Base-by-base conservation (phyloP, 176 grass and related monocot species). In the Saccharum officinarum region DNA sequence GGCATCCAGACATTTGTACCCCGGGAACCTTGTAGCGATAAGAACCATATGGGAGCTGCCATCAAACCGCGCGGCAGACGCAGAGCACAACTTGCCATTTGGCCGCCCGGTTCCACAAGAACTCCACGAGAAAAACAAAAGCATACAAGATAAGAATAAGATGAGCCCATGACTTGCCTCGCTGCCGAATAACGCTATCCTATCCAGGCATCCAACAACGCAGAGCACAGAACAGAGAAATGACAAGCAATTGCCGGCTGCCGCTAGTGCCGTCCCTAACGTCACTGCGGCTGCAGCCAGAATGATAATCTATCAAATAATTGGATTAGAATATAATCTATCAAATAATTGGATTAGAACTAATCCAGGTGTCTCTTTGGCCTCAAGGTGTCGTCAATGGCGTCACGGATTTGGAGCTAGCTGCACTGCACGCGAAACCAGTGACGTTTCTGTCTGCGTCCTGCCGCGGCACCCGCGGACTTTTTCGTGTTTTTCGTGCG, bases 241-340 rank as follows among this genome's bases (percentile, higher is more conserved):
- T 69, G 80, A 90, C 89, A 69, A 87, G 60, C 75, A 39, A 16
- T 55, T 67, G 38, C 88, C 74, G 57, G 45, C 49, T 71, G 36
- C 88, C 74, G 22, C 34, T 36, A 36, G 28, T 79, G 88, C 88
- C 80, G 79, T 31, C 84, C 88, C 26, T 46, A 18, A 39, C 88
- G 73, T 86, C 79, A 83, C 28, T 28, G 28, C 28, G 28, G 28
- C 45, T 18, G 3, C 79, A 26, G 14, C 34, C 63, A 10, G 71
- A 71, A 77, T 42, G 83, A 90, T 86, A 72, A 57, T 7, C 42
- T 77, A 65, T 71, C 70, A 6, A 28, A 64, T 1, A 6, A 30
- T 7, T 64, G 61, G 61, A 30, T 30, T 64, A 64, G 25, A 64
- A 64, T n/a, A 90, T 86, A 72, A 57, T 7, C 42, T 77, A 65